These are phyloP conservation scores for Citrus unshiu DNA, from an alignment of 345 rosid species.

Conservation along the genomic window DNA sequence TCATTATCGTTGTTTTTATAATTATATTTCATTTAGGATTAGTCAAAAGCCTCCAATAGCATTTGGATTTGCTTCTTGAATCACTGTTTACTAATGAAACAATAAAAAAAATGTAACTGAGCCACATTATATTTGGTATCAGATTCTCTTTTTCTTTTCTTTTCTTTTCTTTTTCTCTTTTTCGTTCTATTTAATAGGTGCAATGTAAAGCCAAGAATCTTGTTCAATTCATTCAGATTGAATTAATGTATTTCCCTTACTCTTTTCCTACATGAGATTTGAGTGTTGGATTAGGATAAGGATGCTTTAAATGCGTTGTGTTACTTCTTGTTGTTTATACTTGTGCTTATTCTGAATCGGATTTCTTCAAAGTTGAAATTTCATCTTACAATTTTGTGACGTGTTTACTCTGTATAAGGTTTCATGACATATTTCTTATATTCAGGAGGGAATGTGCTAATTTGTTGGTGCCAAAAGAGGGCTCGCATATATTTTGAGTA, in stretches of 20 bases:
- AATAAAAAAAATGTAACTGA: conserved; percentile 4
- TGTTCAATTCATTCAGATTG: not conserved
- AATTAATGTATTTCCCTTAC: conserved; percentile 12
- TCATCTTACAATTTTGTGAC: not conserved
- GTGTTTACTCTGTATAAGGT: not conserved
- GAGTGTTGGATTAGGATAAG: conserved; percentile 10
- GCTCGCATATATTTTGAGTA: not conserved
- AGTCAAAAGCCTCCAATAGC: conserved; percentile 5
- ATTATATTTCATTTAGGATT: conserved; percentile 7
- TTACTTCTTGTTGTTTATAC: not conserved
- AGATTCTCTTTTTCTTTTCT: conserved; percentile 13
- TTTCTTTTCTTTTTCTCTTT: not conserved
- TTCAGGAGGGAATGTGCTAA: conserved; percentile 30
- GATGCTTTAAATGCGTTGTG: not conserved
- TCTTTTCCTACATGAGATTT: conserved; percentile 14
- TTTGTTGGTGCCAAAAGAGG: conserved; percentile 7
- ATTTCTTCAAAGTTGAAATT: not conserved
- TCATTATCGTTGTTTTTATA: not conserved
- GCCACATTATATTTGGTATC: conserved; percentile 8
- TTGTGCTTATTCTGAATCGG: not conserved
- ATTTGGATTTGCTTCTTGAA: not conserved
- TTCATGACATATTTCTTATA: conserved; percentile 14
- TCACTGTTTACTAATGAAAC: conserved; percentile 1
- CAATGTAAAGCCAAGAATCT: conserved; percentile 22
- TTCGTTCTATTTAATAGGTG: conserved; percentile 10